A percentile compares a stretch with the other conserved stretches of the same genome.
Evolutionary conservation across 306 rosid genomes (phyloP).

Genomic region (Casuarina cunninghamiana): DNA sequence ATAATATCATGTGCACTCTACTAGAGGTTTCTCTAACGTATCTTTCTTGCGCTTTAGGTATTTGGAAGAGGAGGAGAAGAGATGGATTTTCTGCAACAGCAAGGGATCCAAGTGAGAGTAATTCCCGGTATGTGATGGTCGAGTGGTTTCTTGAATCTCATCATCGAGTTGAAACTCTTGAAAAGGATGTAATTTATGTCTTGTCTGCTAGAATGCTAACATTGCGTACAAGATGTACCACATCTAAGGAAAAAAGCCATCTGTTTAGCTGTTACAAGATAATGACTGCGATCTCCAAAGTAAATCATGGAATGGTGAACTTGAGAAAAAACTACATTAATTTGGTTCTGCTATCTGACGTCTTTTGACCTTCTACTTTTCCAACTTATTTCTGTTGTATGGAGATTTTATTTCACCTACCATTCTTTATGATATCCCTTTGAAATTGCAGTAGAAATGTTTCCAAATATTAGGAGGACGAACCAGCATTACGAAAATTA

Average conservation of each 20-base stretch:
- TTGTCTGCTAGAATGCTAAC: constrained; percentile 3
- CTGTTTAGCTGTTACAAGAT: background rate
- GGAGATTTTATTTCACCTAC: background rate
- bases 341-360: background rate
- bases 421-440: background rate
- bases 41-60: constrained; percentile 52
- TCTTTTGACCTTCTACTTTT: background rate
- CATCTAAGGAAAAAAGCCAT: background rate
- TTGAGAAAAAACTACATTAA: background rate
- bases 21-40: background rate
- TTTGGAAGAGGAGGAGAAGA: constrained; percentile 99
- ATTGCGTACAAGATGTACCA: background rate
- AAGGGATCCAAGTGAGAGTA: constrained; percentile 89
- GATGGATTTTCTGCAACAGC: constrained; percentile 93
- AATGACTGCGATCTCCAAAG: background rate
- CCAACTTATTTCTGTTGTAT: background rate
- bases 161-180: constrained; percentile 22
- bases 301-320: background rate
- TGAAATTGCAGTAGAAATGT: background rate
- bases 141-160: background rate
- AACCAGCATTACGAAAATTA: background rate
- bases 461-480: background rate
- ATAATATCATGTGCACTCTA: constrained; percentile 11
- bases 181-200: background rate
- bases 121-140: constrained; percentile 69